Conservation (phyloP, 768 basidiomycete species). For the Gelatoporia subvermispora region DNA sequence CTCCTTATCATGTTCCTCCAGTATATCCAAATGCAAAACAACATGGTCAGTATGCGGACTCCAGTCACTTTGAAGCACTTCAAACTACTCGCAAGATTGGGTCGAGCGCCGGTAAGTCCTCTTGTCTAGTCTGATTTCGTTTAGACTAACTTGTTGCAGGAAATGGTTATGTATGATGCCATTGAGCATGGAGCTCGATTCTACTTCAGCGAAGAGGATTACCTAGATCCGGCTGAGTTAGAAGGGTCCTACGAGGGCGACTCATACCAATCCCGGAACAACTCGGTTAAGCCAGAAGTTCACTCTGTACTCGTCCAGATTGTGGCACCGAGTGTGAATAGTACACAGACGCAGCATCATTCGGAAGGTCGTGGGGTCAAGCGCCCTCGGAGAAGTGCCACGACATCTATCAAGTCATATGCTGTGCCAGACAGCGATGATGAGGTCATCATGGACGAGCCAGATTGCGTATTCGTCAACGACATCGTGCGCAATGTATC, state of each 20-base stretch:
- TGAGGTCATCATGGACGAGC: slow-evolving; percentile 41
- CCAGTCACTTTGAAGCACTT: slow-evolving; percentile 77
- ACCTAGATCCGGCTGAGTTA: slow-evolving; percentile 35
- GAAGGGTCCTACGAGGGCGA: too few relatives aligned
- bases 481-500: slow-evolving; percentile 21
- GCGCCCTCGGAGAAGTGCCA: slow-evolving; percentile 56
- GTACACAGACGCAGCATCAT: slow-evolving; percentile 7
- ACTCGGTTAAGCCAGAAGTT: slow-evolving; percentile 24
- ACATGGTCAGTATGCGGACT: slow-evolving; percentile 35
- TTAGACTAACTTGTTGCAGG: not conserved
- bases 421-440: slow-evolving; percentile 68
- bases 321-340: not conserved
- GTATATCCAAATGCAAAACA: too few relatives aligned
- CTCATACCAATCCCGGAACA: too few relatives aligned
- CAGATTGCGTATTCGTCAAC: slow-evolving; percentile 11
- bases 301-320: slow-evolving; percentile 20
- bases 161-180: slow-evolving; percentile 41
- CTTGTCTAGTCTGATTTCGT: not conserved
- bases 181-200: slow-evolving; percentile 67
- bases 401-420: slow-evolving; percentile 52
- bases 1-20: too few relatives aligned
- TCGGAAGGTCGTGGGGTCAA: slow-evolving; percentile 33
- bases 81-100: slow-evolving; percentile 64
- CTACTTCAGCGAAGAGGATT: slow-evolving; percentile 66
- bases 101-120: slow-evolving; percentile 51